phyloP scores from a whole-genome alignment of 306 rosid species.

The Luffa aegyptiaca region DNA sequence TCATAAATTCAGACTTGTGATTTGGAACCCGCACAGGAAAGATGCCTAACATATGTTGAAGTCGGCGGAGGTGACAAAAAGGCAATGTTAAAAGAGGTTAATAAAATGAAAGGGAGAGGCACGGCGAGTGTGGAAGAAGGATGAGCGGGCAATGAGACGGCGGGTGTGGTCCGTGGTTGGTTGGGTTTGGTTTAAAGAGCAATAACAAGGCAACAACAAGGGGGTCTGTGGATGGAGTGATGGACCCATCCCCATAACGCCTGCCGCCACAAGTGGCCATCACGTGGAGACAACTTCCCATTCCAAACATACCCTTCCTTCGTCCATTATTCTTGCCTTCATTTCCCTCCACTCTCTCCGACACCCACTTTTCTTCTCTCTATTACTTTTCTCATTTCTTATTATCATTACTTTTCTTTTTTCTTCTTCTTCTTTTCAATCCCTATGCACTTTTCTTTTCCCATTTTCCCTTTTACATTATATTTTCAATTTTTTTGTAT shows the following conservation, averaged over 20 bases:
- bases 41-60: no score
- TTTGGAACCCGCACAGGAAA: no score
- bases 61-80: no score
- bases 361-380: background rate
- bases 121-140: background rate
- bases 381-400: background rate
- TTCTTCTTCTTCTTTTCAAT: background rate
- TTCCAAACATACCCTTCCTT: background rate
- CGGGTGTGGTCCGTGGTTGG: no score
- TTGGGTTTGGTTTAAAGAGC: no score
- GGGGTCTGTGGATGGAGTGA: no score
- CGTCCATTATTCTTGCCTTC: background rate
- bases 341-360: background rate
- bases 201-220: no score
- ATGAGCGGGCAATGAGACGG: no score
- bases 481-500: no score
- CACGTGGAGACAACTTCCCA: conserved; percentile 1
- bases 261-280: background rate
- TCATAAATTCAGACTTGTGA: no score
- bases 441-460: background rate
- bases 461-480: background rate
- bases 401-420: background rate
- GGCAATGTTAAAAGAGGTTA: background rate
- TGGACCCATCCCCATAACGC: background rate
- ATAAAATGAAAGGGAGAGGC: background rate